A percentile compares a stretch with the other conserved stretches of the same genome.
Conservation (phyloP, 1,284 basidiomycete genomes). For the Ustanciosporium gigantosporum region DNA sequence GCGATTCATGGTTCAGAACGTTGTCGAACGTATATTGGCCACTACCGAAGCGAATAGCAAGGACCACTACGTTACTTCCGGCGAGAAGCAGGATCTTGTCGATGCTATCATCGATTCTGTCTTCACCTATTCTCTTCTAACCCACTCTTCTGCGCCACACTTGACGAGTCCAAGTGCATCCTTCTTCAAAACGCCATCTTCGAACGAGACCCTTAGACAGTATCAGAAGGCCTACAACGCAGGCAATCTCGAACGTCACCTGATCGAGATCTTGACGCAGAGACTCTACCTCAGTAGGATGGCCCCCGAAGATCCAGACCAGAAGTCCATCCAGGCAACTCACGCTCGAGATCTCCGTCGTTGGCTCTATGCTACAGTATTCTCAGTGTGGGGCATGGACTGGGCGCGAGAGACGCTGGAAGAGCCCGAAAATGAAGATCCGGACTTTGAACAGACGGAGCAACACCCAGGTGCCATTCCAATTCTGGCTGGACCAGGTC, state of each 20-base stretch:
- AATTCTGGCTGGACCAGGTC: slow-evolving; percentile 25
- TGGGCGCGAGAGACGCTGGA: slow-evolving; percentile 48
- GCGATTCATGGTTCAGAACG: slow-evolving; percentile 37
- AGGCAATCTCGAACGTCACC: slow-evolving; percentile 18
- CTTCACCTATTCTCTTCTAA: slow-evolving; percentile 47
- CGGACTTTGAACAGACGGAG: neutral
- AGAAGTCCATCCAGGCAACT: slow-evolving; percentile 22
- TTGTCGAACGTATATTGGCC: slow-evolving; percentile 30
- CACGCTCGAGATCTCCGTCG: slow-evolving; percentile 33
- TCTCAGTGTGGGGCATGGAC: slow-evolving; percentile 45
- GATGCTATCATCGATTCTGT: slow-evolving; percentile 47
- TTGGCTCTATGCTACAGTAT: slow-evolving; percentile 41
- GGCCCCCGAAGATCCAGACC: slow-evolving; percentile 47
- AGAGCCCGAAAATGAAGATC: slow-evolving; percentile 23
- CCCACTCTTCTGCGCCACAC: slow-evolving; percentile 20
- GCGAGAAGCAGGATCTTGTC: slow-evolving; percentile 34
- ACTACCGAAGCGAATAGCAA: slow-evolving; percentile 8
- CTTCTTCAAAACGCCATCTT: slow-evolving; percentile 26
- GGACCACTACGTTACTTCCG: slow-evolving; percentile 29
- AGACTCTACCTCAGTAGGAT: slow-evolving; percentile 21
- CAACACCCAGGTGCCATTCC: slow-evolving; percentile 1
- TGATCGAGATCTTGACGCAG: slow-evolving; percentile 32
- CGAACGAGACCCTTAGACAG: neutral
- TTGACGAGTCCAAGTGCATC: slow-evolving; percentile 19
- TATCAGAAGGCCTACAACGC: slow-evolving; percentile 32